Base-by-base conservation (phyloP, 768 basidiomycete genomes). In the Imleria badia region DNA sequence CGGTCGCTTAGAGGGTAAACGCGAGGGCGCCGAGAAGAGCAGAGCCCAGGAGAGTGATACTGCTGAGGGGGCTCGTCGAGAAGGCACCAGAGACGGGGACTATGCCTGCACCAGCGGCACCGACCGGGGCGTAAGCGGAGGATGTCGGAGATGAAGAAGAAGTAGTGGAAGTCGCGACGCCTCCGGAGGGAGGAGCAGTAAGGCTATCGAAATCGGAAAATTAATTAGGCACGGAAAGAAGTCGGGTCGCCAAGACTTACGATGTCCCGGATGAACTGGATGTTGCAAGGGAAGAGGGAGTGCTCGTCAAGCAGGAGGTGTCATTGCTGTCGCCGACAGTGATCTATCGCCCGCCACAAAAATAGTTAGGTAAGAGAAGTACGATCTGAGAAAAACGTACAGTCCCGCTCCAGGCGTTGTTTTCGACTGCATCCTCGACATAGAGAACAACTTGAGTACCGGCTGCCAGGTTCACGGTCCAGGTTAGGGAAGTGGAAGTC, bases 371-470 rank as follows among this genome's bases (percentile, higher is more conserved):
- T 11, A 38, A 30, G 17, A 38, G 20, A 22, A 29, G 11, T 17
- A 1, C 11, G 13, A 19, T 42, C 23, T 15, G 34, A 14, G 44
- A 40, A 42, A 56, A 17, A 76, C 83, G 65, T 56, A 89, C 89
- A 12, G 59, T 61, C 34, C 73, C 75, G 59, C 81, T 83, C 89
- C 89, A 92, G 4, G 80, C 87, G 61, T 90, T 87, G 4, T 84
- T 65, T 29, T 74, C 81, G 33, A 62, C 50, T 2, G 70, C 62
- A 64, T 89, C 87, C 55, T 78, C 67, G 17, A 89, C 56, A 15
- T 78, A 85, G 31, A 90, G 57, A 58, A 75, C 66, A 36, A 86
- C 74, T 29, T 73, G 56, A 20, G 75, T 75, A 35, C 83, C 83
- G 13, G 78, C 74, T 33, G 79, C 62, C 46, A 89, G 38, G 41